Percentiles rank a stretch among this genome's conserved stretches.
These are phyloP conservation scores for Blastobotrys terrestris DNA, from an alignment of 805 yeast genomes.

Conservation along the genomic window DNA sequence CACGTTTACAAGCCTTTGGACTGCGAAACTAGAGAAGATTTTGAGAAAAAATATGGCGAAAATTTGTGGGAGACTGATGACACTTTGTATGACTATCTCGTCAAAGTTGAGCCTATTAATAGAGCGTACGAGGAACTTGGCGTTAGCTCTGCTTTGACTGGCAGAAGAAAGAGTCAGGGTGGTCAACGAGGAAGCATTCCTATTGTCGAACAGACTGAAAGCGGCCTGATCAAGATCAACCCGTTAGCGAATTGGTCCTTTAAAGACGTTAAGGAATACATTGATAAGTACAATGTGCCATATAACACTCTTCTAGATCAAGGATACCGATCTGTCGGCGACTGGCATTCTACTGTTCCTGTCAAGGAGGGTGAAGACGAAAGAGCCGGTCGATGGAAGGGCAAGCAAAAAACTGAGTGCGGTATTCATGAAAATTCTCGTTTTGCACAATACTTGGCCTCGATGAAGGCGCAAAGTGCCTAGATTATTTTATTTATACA, in stretches of 20 bases:
- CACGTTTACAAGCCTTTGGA: constrained; percentile 65
- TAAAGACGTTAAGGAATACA: constrained; percentile 59
- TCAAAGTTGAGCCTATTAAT: constrained; percentile 87
- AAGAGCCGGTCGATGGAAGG: constrained; percentile 96
- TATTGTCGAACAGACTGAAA: constrained; percentile 67
- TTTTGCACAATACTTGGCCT: constrained; percentile 48
- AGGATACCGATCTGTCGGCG: constrained; percentile 91
- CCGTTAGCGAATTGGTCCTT: constrained; percentile 85
- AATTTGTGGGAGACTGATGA: constrained; percentile 81
- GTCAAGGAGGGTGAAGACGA: constrained; percentile 91
- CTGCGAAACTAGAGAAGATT: constrained; percentile 52
- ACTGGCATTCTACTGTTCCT: constrained; percentile 90
- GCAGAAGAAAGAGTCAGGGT: constrained; percentile 87
- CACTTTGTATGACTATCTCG: constrained; percentile 71
- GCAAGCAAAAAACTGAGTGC: constrained; percentile 86
- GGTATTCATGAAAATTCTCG: constrained; percentile 84
- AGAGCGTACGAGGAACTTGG: constrained; percentile 69
- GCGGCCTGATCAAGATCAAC: constrained; percentile 76
- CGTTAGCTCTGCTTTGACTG: constrained; percentile 85
- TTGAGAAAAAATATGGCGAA: constrained; percentile 63
- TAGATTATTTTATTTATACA: background rate
- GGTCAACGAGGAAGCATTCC: constrained; percentile 68
- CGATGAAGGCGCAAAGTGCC: background rate
- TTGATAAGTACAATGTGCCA: constrained; percentile 69
- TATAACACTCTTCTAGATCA: constrained; percentile 76